phyloP scores from a whole-genome alignment of 352 stramenopile genomes.

The Globisporangium uncinulatum region DNA sequence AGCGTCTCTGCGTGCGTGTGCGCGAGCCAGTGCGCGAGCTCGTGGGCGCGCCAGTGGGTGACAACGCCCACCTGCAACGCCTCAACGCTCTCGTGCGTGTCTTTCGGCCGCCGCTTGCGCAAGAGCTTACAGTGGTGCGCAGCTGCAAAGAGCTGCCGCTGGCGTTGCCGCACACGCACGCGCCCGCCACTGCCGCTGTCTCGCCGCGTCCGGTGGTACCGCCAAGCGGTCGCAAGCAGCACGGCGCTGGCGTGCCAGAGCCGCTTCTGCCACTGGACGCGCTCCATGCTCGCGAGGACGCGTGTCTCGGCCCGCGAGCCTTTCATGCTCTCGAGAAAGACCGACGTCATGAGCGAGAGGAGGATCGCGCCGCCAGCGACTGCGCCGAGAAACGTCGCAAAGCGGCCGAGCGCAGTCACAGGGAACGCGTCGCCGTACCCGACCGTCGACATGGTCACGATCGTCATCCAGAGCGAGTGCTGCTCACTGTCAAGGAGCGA shows the following conservation, averaged over 20 bases:
- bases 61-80: constrained; percentile 10
- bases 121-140: constrained; percentile 25
- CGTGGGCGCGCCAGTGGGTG: constrained; percentile 7
- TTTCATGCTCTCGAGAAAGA: constrained; percentile 57
- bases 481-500: constrained; percentile 50
- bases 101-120: constrained; percentile 24
- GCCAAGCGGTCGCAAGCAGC: constrained; percentile 40
- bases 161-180: too few species aligned
- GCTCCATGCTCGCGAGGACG: constrained; percentile 39
- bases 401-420: constrained; percentile 36
- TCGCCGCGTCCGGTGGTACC: constrained; percentile 6
- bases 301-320: constrained; percentile 49
- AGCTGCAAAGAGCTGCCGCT: constrained; percentile 13
- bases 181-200: too few species aligned
- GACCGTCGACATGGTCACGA: constrained; percentile 57
- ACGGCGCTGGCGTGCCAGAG: constrained; percentile 20
- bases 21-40: constrained; percentile 1
- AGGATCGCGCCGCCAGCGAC: constrained; percentile 46
- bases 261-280: constrained; percentile 29
- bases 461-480: constrained; percentile 55
- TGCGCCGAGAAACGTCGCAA: constrained; percentile 41
- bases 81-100: constrained; percentile 12
- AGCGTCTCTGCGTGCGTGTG: not conserved
- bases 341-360: constrained; percentile 54
- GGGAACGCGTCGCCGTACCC: constrained; percentile 58